Conservation (phyloP, 2,329 filamentous ascomycete species). For the Fusarium albosuccineum region DNA sequence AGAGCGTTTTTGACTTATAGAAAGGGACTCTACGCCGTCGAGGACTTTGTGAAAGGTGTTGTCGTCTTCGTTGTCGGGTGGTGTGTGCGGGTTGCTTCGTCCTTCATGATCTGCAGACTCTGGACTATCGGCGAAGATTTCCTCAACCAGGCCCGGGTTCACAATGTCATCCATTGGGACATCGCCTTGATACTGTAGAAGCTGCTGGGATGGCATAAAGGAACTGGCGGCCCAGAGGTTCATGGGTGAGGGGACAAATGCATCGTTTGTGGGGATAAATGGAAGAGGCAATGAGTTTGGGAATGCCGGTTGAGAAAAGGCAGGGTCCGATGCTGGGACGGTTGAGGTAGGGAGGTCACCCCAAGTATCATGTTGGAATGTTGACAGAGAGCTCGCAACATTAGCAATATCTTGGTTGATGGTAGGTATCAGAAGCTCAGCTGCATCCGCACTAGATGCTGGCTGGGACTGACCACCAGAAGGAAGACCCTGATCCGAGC, state of each 20-base stretch:
- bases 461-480: background rate
- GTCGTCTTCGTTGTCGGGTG: slow-evolving; percentile 5
- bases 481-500: background rate
- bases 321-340: background rate
- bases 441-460: background rate
- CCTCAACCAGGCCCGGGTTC: slow-evolving; percentile 13
- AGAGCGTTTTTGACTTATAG: slow-evolving; percentile 35
- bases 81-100: background rate
- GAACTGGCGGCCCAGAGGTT: slow-evolving; percentile 10
- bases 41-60: slow-evolving; percentile 31
- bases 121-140: slow-evolving; percentile 16
- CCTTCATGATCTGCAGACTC: background rate
- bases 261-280: background rate
- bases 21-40: slow-evolving; percentile 30
- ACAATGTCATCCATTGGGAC: background rate
- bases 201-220: background rate
- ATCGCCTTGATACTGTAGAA: background rate
- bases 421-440: background rate
- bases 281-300: slow-evolving; percentile 4
- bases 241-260: background rate
- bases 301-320: background rate
- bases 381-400: background rate
- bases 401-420: background rate
- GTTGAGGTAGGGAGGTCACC: background rate
- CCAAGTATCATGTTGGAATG: background rate